Conservation (phyloP, 148 eudicot species). For the Amaranthus palmeri region DNA sequence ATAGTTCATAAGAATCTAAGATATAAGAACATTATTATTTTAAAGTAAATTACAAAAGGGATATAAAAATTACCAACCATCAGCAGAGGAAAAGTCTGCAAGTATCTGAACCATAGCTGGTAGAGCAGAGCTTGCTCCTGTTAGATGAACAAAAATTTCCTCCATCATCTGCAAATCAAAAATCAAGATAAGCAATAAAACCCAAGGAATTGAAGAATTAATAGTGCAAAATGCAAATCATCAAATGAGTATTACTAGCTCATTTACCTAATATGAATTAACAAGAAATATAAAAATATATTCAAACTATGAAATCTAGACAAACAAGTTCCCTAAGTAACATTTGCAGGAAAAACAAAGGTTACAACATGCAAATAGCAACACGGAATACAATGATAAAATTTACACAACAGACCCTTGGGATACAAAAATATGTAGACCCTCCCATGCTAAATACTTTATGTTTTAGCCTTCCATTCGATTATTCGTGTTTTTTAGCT, state of each 20-base stretch:
- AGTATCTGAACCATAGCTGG: slow-evolving; percentile 95
- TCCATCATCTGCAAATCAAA: slow-evolving; percentile 78
- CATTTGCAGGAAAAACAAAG: no score
- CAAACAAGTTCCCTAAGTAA: no score
- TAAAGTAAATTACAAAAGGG: neutral
- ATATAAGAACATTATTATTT: neutral
- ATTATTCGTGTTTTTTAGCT: no score
- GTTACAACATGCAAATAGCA: no score
- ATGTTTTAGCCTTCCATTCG: no score
- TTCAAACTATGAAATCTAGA: no score
- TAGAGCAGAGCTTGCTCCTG: slow-evolving; percentile 76
- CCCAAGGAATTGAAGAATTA: slow-evolving; percentile 2
- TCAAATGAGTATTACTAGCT: neutral
- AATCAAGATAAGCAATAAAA: slow-evolving; percentile 7
- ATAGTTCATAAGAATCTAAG: slow-evolving; percentile 17
- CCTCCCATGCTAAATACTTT: no score
- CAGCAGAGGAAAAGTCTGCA: slow-evolving; percentile 77
- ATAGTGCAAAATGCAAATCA: neutral
- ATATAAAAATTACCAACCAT: slow-evolving; percentile 45
- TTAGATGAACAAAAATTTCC: slow-evolving; percentile 75
- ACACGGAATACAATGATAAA: no score
- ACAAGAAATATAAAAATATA: neutral
- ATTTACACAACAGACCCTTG: no score
- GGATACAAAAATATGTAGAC: no score
- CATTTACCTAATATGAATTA: neutral